These are phyloP conservation scores for Podila verticillata DNA, from an alignment of 192 early-diverging fungal species.

Conservation along the genomic window DNA sequence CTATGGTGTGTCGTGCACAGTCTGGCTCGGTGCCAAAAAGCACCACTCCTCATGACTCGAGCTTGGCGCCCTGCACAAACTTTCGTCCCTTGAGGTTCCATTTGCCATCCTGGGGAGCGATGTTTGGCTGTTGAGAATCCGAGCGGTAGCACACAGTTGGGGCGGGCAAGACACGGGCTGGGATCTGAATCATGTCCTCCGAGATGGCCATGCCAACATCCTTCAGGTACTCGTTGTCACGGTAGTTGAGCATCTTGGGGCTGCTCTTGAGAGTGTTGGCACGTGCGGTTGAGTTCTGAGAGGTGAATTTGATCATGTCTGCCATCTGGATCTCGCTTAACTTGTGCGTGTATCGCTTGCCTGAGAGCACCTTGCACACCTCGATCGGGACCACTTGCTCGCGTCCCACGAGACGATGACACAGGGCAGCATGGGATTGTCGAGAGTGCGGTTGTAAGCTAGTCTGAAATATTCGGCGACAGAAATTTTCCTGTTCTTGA, in stretches of 20 bases:
- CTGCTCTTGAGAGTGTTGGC: conserved; percentile 80
- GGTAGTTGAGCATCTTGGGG: conserved; percentile 69
- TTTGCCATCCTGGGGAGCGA: conserved; percentile 73
- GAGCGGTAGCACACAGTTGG: conserved; percentile 75
- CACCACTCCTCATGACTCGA: no score
- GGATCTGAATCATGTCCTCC: conserved; percentile 70
- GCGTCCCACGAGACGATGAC: conserved; percentile 77
- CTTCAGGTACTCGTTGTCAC: conserved; percentile 74
- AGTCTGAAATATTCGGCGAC: conserved; percentile 81
- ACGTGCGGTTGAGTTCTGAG: conserved; percentile 79
- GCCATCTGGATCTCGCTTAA: conserved; percentile 88
- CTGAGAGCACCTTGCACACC: conserved; percentile 83
- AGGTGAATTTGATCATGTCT: conserved; percentile 95
- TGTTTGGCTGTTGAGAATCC: conserved; percentile 52
- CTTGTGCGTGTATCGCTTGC: conserved; percentile 85
- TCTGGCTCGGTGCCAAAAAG: conserved; percentile 46
- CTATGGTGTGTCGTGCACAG: conserved; percentile 59
- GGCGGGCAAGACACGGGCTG: conserved; percentile 80
- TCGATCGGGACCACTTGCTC: conserved; percentile 85
- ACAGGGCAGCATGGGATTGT: conserved; percentile 82
- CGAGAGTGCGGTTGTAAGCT: conserved; percentile 76
- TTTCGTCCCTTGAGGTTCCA: conserved; percentile 90
- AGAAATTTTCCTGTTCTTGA: conserved; percentile 58
- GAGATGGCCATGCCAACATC: conserved; percentile 78
- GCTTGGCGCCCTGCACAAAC: conserved; percentile 60